phyloP scores from a whole-genome alignment of 805 yeast genomes.

The Candida incommunis region DNA sequence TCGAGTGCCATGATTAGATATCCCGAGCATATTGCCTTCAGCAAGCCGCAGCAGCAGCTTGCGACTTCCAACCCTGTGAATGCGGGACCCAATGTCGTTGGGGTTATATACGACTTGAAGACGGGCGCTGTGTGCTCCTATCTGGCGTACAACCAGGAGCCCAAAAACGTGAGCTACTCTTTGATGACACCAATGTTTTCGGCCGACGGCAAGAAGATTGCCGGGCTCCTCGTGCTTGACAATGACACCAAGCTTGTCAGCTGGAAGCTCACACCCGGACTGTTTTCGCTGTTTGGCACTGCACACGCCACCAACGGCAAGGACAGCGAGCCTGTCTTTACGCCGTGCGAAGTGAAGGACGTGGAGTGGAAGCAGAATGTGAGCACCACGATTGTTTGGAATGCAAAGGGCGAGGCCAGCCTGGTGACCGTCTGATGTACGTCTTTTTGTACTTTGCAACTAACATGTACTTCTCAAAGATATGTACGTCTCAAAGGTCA shows the following conservation, averaged over 20 bases:
- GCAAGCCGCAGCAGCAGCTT: slow-evolving; percentile 12
- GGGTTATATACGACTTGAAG: not conserved
- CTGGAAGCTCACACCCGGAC: not conserved
- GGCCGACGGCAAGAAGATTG: not conserved
- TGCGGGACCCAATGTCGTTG: not conserved
- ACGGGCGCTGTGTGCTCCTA: not conserved
- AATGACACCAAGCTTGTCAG: not conserved
- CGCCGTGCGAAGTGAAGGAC: not conserved
- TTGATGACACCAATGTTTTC: not conserved
- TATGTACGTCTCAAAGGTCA: no score
- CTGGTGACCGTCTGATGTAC: no score
- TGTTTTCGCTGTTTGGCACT: not conserved
- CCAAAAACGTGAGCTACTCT: not conserved
- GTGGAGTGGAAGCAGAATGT: not conserved
- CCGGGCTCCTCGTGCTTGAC: not conserved
- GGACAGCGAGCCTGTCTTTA: not conserved
- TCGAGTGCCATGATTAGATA: slow-evolving; percentile 6
- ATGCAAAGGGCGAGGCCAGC: not conserved
- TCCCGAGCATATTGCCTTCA: slow-evolving; percentile 12
- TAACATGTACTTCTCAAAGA: no score
- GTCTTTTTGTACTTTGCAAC: no score
- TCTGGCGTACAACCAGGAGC: not conserved
- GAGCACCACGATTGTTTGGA: not conserved
- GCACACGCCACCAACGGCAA: not conserved
- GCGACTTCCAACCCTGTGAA: slow-evolving; percentile 5